These are phyloP conservation scores for Paraurostyla sp. DNA, from an alignment of 73 alveolate species.

Conservation along the genomic window DNA sequence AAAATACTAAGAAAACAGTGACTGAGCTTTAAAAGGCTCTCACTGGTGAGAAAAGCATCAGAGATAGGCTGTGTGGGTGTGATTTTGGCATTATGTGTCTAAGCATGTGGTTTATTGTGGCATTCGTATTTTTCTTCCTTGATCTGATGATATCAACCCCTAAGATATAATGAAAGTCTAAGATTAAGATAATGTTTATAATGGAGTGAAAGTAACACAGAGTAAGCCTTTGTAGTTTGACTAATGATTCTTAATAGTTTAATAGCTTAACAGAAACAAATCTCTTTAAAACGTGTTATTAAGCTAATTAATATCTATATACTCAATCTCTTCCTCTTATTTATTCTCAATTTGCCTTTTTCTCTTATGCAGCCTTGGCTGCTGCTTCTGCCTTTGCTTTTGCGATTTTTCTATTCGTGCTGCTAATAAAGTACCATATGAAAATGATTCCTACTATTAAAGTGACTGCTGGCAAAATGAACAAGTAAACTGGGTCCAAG, in stretches of 20 bases:
- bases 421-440: conserved; percentile 30
- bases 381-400: conserved; percentile 55
- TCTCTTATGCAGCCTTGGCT: conserved; percentile 25
- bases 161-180: not conserved
- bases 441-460: conserved; percentile 30
- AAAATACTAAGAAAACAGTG: conserved; percentile 53
- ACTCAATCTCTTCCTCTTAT: not conserved
- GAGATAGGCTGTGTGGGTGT: not conserved
- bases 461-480: conserved; percentile 37
- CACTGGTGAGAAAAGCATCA: conserved; percentile 14
- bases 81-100: conserved; percentile 42
- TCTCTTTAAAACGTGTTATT: no score
- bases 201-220: no score
- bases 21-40: conserved; percentile 23
- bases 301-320: not conserved
- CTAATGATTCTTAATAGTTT: not conserved
- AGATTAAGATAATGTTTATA: not conserved
- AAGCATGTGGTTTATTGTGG: conserved; percentile 56
- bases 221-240: no score
- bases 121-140: conserved; percentile 29
- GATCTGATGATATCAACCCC: not conserved
- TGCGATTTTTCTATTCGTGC: conserved; percentile 36
- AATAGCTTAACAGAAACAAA: not conserved
- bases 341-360: not conserved
- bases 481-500: conserved; percentile 30